Base-by-base conservation (phyloP, 495 filamentous ascomycete species). In the Bacidia gigantensis region DNA sequence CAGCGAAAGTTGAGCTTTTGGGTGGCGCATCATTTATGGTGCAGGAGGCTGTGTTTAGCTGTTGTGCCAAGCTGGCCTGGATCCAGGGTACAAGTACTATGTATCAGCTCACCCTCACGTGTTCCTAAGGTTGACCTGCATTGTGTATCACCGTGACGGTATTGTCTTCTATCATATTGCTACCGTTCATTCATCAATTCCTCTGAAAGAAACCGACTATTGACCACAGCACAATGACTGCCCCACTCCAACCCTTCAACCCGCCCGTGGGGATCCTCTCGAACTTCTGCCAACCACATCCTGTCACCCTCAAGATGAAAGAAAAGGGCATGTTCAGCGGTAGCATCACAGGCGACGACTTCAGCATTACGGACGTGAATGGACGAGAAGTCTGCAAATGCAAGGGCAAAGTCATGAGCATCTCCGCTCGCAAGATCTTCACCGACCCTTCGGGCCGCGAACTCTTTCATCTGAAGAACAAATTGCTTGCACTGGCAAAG, bases 301-400 rank as follows among this genome's bases (percentile, higher is more conserved):
- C 52, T 2, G 52, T 58, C 11, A 58, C 56, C 1, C 56, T 58
- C 23, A 54, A 58, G 26, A 58, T 58, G 56, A 58, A 55, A 26
- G 56, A 58, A 23, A 54, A 54, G 26, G 56, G 46, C 12, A 45
- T 58, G 26, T n/a, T 52, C 14, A 18, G 17, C 21, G 49, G 40
- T 2, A 50, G 39, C 25, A 40, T 55, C n/a, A 55, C 47, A 1
- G 56, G 52, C 52, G 56, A 58, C 12, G 56, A 58, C 14, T 58
- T 55, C 45, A 54, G 43, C 29, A 53, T 58, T 41, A 58, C 24
- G 20, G 52, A 54, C n/a, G 46, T 35, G 2, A n/a, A n/a, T 3
- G 56, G 48, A 0, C 17, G 47, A 10, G 52, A 54, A 14, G 29
- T 58, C 1, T 58, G 56, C 26, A 58, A 55, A 26, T 58, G 56